Evolutionary conservation across 257 asterid species (phyloP), one percentile per base, ranked within the genome.

Genomic region (Pogostemon cablin): DNA sequence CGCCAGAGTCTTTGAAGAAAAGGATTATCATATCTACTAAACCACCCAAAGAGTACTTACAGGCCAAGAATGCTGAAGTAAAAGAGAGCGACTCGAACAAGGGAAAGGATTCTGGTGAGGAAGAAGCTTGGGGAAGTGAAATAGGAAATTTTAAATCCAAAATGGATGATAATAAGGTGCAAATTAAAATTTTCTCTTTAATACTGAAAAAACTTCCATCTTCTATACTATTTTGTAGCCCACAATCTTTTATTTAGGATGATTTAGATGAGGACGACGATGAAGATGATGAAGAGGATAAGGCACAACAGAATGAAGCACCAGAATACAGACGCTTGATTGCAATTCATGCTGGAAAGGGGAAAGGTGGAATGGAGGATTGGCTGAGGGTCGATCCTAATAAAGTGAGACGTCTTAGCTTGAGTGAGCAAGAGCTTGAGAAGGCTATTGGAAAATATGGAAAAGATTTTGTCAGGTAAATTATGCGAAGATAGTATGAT

Each of bases 281-380:
- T 50, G 86, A 84, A 8, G 85, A 78, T 34, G 80, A 82, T 58
- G 85, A 50, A 4, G 81, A 75, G 59, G 84, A 86, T 73, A 81
- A 76, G 70, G 71, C 73, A 9, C 74, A 79, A 60, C 76, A 74
- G 74, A 75, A 25, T 49, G 79, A 53, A 56, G 85, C 86, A 44
- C 87, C 85, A 34, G 87, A 79, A 34, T 93, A 93, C 75, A 88
- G 75, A 76, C 85, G 76, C 72, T 80, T 93, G 74, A 93, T 93
- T 76, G 96, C 95, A 68, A 90, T 93, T 77, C 97, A 84, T 77
- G 95, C 97, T 52, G 96, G 95, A 37, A 93, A 93, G 73, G 91
- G 90, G 34, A 87, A 90, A 82, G 93, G 97, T 4, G 95, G 93
- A 54, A 71, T 93, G 84, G 20, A 40, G 55, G 96, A 85, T 40